Evolutionary conservation across 2,329 filamentous ascomycete species (phyloP).

Genomic region (Sclerotinia subarctica): DNA sequence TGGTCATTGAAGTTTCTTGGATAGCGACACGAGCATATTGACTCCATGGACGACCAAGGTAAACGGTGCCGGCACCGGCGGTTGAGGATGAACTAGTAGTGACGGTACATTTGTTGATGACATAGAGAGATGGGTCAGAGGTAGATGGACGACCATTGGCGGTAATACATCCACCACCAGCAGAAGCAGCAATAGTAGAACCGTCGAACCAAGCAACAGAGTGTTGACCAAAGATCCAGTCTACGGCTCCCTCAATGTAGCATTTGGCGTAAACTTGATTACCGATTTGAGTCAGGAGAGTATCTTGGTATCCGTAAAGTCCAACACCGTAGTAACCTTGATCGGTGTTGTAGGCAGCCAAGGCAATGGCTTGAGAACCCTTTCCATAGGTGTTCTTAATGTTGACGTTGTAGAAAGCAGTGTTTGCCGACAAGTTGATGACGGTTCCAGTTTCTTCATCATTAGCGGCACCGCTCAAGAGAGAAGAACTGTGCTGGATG

Average conservation of each 20-base stretch:
- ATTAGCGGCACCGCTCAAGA: slow-evolving; percentile 42
- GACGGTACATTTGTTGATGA: slow-evolving; percentile 48
- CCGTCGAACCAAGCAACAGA: slow-evolving; percentile 44
- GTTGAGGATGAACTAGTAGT: slow-evolving; percentile 42
- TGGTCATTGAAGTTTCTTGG: slow-evolving; percentile 46
- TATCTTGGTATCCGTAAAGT: slow-evolving; percentile 57
- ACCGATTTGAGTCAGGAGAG: slow-evolving; percentile 49
- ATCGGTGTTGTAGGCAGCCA: slow-evolving; percentile 49
- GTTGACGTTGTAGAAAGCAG: slow-evolving; percentile 58
- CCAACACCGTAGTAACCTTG: slow-evolving; percentile 57
- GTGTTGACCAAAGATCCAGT: slow-evolving; percentile 58
- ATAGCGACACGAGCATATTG: slow-evolving; percentile 51
- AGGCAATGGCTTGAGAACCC: slow-evolving; percentile 51
- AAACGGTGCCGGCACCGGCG: slow-evolving; percentile 43
- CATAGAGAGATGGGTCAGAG: slow-evolving; percentile 48
- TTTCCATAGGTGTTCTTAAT: slow-evolving; percentile 50
- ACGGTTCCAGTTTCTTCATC: slow-evolving; percentile 42
- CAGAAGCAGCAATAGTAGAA: slow-evolving; percentile 46
- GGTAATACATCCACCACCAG: slow-evolving; percentile 39
- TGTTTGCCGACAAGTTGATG: slow-evolving; percentile 44
- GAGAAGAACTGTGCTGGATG: slow-evolving; percentile 42
- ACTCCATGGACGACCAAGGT: slow-evolving; percentile 53
- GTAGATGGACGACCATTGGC: slow-evolving; percentile 44
- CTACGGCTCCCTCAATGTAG: slow-evolving; percentile 56
- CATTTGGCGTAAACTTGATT: slow-evolving; percentile 54